Conservation (phyloP, 2,329 filamentous ascomycete species). For the Pseudogymnoascus sp. region DNA sequence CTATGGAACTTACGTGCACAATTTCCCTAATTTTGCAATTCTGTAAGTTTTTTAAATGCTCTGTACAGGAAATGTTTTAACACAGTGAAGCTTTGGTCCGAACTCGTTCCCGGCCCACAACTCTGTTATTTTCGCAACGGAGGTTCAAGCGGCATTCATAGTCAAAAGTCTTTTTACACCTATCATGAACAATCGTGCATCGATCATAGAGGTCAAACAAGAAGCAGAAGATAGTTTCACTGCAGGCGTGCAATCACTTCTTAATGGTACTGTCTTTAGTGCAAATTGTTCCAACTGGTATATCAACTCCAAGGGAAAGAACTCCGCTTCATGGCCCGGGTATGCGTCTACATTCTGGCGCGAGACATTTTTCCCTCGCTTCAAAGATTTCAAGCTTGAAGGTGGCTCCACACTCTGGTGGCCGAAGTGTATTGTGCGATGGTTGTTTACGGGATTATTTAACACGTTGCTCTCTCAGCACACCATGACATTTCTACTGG, state of each 20-base stretch:
- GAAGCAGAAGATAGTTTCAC: constrained; percentile 28
- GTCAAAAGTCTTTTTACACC: constrained; percentile 27
- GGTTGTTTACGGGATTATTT: neutral
- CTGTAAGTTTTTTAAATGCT: neutral
- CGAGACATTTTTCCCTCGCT: constrained; percentile 23
- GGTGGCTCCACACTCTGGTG: constrained; percentile 14
- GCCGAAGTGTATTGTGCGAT: neutral
- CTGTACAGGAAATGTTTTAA: neutral
- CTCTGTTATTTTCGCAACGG: constrained; percentile 28
- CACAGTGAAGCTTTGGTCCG: constrained; percentile 19
- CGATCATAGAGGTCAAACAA: constrained; percentile 32
- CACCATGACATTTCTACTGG: neutral
- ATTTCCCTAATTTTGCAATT: constrained; percentile 27
- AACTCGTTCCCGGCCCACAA: constrained; percentile 29
- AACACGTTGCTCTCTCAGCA: neutral
- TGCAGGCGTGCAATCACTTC: constrained; percentile 27
- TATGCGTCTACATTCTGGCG: constrained; percentile 29
- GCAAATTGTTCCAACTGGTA: constrained; percentile 38
- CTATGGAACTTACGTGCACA: constrained; percentile 23
- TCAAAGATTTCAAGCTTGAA: constrained; percentile 16
- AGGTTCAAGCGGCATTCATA: constrained; percentile 28
- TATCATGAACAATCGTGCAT: constrained; percentile 29
- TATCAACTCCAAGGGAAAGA: constrained; percentile 33
- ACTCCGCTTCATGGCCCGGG: constrained; percentile 34
- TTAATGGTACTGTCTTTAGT: constrained; percentile 32